Evolutionary conservation across 2,329 filamentous ascomycete species (phyloP).

Genomic region (Paramyrothecium sp.): DNA sequence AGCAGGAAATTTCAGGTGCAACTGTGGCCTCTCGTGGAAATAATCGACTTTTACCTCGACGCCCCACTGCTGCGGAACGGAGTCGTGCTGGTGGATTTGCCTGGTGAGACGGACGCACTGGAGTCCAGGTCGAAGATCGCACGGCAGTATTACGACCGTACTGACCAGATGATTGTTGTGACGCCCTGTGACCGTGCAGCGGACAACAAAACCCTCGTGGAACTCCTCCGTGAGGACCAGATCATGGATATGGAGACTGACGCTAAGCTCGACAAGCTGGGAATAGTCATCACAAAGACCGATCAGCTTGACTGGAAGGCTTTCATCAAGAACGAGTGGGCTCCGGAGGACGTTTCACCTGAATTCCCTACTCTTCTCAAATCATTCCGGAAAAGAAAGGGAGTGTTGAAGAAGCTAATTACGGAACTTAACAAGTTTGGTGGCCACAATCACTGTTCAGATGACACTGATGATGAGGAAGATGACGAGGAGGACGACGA

Average conservation of each 20-base stretch:
- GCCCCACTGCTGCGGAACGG: slow-evolving; percentile 8
- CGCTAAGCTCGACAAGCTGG: slow-evolving; percentile 4
- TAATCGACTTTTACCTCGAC: slow-evolving; percentile 9
- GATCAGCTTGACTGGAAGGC: slow-evolving; percentile 8
- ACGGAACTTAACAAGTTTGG: too few species aligned
- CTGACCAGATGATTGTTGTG: slow-evolving; percentile 9
- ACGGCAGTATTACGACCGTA: not conserved
- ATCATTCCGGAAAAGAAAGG: not conserved
- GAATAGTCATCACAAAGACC: not conserved
- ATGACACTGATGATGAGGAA: not conserved
- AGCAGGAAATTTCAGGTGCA: not conserved
- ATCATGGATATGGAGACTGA: slow-evolving; percentile 10
- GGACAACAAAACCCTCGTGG: slow-evolving; percentile 13
- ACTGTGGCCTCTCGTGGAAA: slow-evolving; percentile 12
- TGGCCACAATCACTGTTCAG: too few species aligned
- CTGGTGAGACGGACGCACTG: slow-evolving; percentile 10
- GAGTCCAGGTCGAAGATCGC: slow-evolving; percentile 9
- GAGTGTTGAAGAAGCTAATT: not conserved
- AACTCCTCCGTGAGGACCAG: slow-evolving; percentile 7
- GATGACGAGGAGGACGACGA: not conserved
- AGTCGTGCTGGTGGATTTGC: slow-evolving; percentile 15
- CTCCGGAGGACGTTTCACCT: not conserved
- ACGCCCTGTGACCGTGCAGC: slow-evolving; percentile 10
- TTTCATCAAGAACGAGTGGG: slow-evolving; percentile 3
- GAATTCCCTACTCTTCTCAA: not conserved